Percentiles rank a stretch among this genome's conserved stretches.
phyloP scores from a whole-genome alignment of 352 stramenopile genomes.

The Globisporangium parvum region DNA sequence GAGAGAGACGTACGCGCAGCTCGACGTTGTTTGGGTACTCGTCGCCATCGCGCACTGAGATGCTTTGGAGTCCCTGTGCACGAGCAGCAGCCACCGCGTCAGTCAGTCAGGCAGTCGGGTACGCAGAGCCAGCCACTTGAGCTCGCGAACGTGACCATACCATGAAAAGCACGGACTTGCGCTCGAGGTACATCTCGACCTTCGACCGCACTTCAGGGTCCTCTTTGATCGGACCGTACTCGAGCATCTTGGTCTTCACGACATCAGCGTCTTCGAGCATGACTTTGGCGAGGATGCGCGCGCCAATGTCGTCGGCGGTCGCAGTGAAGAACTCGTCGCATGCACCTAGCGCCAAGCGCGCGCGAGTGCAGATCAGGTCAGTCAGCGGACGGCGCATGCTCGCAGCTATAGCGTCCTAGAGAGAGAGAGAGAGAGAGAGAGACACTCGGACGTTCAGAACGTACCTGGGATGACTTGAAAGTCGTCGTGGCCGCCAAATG shows the following conservation, averaged over 20 bases:
- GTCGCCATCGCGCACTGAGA: slow-evolving; percentile 53
- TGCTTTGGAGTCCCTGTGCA: slow-evolving; percentile 29
- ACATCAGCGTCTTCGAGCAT: slow-evolving; percentile 68
- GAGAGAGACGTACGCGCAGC: slow-evolving; percentile 33
- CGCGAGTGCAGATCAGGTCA: no score
- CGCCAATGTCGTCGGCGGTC: slow-evolving; percentile 75
- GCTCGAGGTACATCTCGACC: slow-evolving; percentile 80
- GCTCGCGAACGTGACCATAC: slow-evolving; percentile 9
- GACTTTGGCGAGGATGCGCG: slow-evolving; percentile 67
- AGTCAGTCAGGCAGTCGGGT: neutral
- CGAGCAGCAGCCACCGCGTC: neutral
- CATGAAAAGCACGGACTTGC: slow-evolving; percentile 81
- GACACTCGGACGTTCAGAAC: no score
- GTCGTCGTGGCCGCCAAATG: slow-evolving; percentile 52
- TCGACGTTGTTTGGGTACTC: slow-evolving; percentile 55
- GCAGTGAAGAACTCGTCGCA: slow-evolving; percentile 75
- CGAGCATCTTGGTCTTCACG: slow-evolving; percentile 72
- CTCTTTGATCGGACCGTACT: slow-evolving; percentile 80
- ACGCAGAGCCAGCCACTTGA: slow-evolving; percentile 7
- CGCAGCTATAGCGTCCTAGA: no score
- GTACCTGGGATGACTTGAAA: slow-evolving; percentile 54
- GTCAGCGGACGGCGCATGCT: no score
- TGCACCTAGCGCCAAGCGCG: slow-evolving; percentile 9
- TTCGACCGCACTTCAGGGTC: slow-evolving; percentile 80
- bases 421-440: no score